phyloP scores from a whole-genome alignment of 805 yeast genomes.

The Saccharomyces kudriavzevii region DNA sequence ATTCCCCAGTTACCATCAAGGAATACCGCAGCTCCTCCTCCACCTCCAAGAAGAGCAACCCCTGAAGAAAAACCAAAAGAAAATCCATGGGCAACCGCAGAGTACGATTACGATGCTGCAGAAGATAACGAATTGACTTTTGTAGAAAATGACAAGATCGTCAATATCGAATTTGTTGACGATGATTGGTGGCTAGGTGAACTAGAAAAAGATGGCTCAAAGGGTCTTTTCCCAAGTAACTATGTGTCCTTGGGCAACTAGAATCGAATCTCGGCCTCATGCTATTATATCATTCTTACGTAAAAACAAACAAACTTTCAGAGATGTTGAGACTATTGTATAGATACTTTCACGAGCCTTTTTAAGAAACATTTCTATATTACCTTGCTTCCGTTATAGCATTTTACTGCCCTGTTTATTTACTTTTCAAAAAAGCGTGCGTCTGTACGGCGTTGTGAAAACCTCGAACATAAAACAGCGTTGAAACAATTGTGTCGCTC shows the following conservation, averaged over 20 bases:
- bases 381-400: neutral
- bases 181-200: constrained; percentile 98
- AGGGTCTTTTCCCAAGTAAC: constrained; percentile 86
- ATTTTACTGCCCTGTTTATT: too few species aligned
- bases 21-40: constrained; percentile 25
- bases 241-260: constrained; percentile 47
- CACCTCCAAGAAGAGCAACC: constrained; percentile 22
- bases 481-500: neutral
- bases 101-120: constrained; percentile 82
- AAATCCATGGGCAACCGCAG: constrained; percentile 57
- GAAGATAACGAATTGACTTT: constrained; percentile 89
- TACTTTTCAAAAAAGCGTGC: neutral
- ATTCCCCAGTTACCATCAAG: constrained; percentile 21
- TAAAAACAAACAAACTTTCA: neutral
- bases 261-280: neutral
- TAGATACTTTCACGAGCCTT: neutral
- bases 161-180: constrained; percentile 79
- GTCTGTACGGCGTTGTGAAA: neutral
- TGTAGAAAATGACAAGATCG: constrained; percentile 72
- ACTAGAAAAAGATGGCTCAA: constrained; percentile 53
- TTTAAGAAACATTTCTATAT: neutral
- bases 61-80: constrained; percentile 10
- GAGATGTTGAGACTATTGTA: neutral
- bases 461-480: neutral
- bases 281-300: neutral